phyloP scores from a whole-genome alignment of 208 protist species.

The Zelonia costaricensis region DNA sequence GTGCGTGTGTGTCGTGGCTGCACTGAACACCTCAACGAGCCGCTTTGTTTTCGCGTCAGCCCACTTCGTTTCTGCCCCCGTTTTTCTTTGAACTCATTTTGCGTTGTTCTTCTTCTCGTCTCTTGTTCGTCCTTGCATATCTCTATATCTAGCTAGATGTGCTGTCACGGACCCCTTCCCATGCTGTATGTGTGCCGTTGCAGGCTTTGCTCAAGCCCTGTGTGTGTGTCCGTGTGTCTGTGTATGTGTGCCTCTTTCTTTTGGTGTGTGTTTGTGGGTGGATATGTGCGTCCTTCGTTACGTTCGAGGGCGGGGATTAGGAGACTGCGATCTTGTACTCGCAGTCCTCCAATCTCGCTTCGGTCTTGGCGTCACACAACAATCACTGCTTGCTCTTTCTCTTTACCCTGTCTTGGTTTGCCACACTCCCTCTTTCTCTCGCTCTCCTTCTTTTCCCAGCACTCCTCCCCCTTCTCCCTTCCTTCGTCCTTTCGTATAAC shows the following conservation, averaged over 20 bases:
- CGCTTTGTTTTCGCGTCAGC: too few species aligned
- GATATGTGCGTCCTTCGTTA: not conserved
- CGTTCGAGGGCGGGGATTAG: not conserved
- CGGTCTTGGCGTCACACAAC: not conserved
- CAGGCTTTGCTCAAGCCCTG: not conserved
- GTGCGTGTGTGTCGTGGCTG: too few species aligned
- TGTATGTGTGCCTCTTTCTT: not conserved
- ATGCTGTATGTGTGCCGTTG: not conserved
- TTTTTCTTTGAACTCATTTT: too few species aligned
- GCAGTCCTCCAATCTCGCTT: too few species aligned
- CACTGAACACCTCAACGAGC: too few species aligned
- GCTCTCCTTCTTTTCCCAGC: not conserved
- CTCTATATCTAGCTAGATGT: too few species aligned
- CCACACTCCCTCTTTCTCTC: constrained; percentile 10
- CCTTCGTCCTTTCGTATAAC: too few species aligned
- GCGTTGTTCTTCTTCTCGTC: too few species aligned
- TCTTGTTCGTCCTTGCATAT: too few species aligned
- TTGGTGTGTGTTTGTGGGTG: not conserved
- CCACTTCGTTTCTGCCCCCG: too few species aligned
- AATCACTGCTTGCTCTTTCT: not conserved
- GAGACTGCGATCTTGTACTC: too few species aligned
- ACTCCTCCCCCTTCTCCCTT: not conserved
- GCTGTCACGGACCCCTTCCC: too few species aligned
- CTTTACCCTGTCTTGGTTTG: not conserved
- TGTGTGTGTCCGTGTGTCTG: not conserved